phyloP scores from a whole-genome alignment of 2,329 filamentous ascomycete genomes.

The Gaeumannomyces sp. region DNA sequence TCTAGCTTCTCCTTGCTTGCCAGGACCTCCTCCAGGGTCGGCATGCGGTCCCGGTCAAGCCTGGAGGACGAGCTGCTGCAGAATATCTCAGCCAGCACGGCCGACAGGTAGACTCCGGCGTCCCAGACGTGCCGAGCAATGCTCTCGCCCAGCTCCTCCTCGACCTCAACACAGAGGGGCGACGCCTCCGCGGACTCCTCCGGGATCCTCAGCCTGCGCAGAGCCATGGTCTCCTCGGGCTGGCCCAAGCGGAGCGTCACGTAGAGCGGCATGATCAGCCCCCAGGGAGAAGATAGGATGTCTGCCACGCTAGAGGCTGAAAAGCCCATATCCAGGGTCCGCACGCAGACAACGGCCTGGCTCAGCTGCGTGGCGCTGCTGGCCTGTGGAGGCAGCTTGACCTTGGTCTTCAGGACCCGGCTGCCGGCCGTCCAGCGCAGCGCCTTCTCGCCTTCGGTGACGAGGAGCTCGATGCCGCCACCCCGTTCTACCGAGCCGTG shows the following conservation, averaged over 20 bases:
- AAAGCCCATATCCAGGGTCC: conserved; percentile 15
- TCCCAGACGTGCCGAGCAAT: conserved; percentile 57
- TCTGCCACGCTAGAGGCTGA: conserved; percentile 18
- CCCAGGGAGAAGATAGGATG: conserved; percentile 21
- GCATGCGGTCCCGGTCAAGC: conserved; percentile 17
- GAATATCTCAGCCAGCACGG: conserved; percentile 26
- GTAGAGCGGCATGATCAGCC: conserved; percentile 39
- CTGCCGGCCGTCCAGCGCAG: conserved; percentile 26
- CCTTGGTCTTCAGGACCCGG: conserved; percentile 30
- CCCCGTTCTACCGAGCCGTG: conserved; percentile 13
- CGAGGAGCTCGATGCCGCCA: conserved; percentile 14
- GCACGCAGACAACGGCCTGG: conserved; percentile 21
- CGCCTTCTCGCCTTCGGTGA: conserved; percentile 2
- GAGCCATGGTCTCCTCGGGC: conserved; percentile 19
- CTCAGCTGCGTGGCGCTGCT: background rate
- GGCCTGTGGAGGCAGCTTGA: conserved; percentile 19
- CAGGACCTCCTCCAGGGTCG: conserved; percentile 25
- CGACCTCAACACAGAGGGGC: conserved; percentile 32
- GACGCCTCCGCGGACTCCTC: background rate
- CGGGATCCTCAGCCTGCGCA: conserved; percentile 26
- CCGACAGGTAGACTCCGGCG: conserved; percentile 42
- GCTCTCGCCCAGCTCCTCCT: conserved; percentile 54
- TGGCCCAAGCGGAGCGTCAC: conserved; percentile 22
- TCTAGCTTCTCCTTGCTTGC: conserved; percentile 25
- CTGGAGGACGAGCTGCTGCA: conserved; percentile 10